Evolutionary conservation across 2,329 filamentous ascomycete genomes (phyloP), one percentile per base, ranked within the genome.

Genomic region (Xylaria sp.): DNA sequence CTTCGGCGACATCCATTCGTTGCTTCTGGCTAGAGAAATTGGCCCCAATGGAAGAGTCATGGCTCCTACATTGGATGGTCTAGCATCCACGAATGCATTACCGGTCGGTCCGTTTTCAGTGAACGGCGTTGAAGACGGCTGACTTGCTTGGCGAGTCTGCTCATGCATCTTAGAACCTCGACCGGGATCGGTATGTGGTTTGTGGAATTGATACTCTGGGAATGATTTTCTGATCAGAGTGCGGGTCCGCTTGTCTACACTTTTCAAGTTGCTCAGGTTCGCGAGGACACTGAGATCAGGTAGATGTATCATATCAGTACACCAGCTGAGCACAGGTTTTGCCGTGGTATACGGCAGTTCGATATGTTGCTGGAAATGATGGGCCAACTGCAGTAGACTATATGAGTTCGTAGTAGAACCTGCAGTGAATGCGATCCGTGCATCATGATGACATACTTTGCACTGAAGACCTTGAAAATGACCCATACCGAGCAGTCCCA

Each of bases 371-470:
- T 68, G 80, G 59, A 85, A 84, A 64, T 86, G 81, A 58, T 80
- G 82, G 62, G 83, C 80, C 58, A 90, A 79, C 55, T 82, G 79
- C 34, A 84, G 79, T 13, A 89, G 74, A n/a, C 81, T 83, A 61
- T 81, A 81, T 8, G 78, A 72, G 53, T 72, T 76, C 52, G 72
- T 73, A 47, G 76, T 75, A 57, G 72, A 64, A 42, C 69, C 62
- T 44, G 65, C 55, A 5, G 64, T 58, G 4, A 60, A 50, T 23
- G 70, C 70, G 39, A 68, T 65, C 30, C 63, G 70, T n/a, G 73
- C 74, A 61, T 64, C 69, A 58, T 73, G 69, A 66, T 70, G 76
- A 66, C 84, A 88, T 16, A 78, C 74, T 69, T 80, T 83, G 70
- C 85, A 88, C 53, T 75, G 67, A 16, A 87, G 73, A 3, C 77